Evolutionary conservation across 2,329 filamentous ascomycete species (phyloP).

Genomic region (Fusarium illudens): DNA sequence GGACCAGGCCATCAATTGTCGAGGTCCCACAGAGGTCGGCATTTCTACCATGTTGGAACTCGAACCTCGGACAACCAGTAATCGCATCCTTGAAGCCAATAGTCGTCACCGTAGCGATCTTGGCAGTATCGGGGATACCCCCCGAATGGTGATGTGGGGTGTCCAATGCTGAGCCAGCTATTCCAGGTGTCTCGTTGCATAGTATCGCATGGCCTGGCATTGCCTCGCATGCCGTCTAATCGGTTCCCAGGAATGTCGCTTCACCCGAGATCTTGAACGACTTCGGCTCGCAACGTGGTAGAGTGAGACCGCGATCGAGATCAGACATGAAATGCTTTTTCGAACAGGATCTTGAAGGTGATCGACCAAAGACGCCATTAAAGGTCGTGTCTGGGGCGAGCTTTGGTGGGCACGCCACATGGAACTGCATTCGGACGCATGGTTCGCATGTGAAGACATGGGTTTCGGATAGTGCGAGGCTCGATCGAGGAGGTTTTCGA

Average conservation of each 20-base stretch:
- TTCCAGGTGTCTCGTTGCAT: neutral
- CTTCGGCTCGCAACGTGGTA: slow-evolving; percentile 1
- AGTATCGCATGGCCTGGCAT: slow-evolving; percentile 8
- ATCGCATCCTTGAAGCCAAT: neutral
- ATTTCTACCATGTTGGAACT: neutral
- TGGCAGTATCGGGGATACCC: neutral
- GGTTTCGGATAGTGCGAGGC: neutral
- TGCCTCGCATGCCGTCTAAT: slow-evolving; percentile 13
- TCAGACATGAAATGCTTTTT: neutral
- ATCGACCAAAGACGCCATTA: neutral
- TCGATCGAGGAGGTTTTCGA: neutral
- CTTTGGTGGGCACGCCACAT: neutral
- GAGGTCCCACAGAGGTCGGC: slow-evolving; percentile 26
- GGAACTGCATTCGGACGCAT: neutral
- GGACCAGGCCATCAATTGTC: slow-evolving; percentile 12
- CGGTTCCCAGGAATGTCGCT: slow-evolving; percentile 9
- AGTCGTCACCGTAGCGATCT: neutral
- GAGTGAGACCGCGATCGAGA: slow-evolving; percentile 5
- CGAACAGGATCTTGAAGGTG: neutral
- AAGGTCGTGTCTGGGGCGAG: neutral
- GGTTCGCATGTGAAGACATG: neutral
- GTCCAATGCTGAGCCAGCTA: neutral
- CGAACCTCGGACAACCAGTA: neutral
- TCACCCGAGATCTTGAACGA: slow-evolving; percentile 20
- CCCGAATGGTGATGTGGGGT: neutral